These are phyloP conservation scores for Coniochaeta sp. DNA, from an alignment of 2,329 filamentous ascomycete genomes.

Conservation along the genomic window DNA sequence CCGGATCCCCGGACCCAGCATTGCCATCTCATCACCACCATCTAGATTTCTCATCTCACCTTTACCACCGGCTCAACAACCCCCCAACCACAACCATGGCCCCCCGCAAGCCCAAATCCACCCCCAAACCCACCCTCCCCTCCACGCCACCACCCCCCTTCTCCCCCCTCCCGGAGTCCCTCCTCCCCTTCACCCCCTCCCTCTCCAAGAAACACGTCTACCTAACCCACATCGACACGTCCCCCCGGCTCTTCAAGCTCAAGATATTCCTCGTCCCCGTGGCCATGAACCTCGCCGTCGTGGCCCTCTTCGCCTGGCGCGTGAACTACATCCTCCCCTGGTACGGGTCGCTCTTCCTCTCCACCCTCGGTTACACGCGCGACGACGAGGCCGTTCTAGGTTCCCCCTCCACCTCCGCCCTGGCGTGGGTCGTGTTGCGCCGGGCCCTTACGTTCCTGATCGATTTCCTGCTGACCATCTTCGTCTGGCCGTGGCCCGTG, in stretches of 20 bases:
- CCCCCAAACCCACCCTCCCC: background rate
- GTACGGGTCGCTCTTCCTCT: conserved; percentile 62
- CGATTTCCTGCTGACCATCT: conserved; percentile 63
- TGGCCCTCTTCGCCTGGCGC: conserved; percentile 58
- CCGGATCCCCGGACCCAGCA: no score
- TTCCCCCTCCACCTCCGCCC: conserved; percentile 40
- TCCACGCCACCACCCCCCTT: conserved; percentile 45
- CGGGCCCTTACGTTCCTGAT: conserved; percentile 62
- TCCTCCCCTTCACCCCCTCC: conserved; percentile 58
- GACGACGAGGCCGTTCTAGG: conserved; percentile 44
- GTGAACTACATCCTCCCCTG: conserved; percentile 61
- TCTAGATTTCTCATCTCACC: no score
- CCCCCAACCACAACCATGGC: background rate
- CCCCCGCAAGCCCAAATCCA: background rate
- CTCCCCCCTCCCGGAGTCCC: conserved; percentile 52
- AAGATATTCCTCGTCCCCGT: conserved; percentile 78
- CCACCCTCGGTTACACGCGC: conserved; percentile 59
- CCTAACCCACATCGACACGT: conserved; percentile 74
- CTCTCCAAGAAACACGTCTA: conserved; percentile 69
- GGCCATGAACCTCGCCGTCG: conserved; percentile 65
- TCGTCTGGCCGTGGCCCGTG: conserved; percentile 67
- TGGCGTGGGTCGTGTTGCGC: conserved; percentile 48
- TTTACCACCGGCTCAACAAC: background rate
- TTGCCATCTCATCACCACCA: no score
- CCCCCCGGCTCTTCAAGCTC: conserved; percentile 64